Base-by-base conservation (phyloP, 163 green algal genomes). In the Prototheca cutis region DNA sequence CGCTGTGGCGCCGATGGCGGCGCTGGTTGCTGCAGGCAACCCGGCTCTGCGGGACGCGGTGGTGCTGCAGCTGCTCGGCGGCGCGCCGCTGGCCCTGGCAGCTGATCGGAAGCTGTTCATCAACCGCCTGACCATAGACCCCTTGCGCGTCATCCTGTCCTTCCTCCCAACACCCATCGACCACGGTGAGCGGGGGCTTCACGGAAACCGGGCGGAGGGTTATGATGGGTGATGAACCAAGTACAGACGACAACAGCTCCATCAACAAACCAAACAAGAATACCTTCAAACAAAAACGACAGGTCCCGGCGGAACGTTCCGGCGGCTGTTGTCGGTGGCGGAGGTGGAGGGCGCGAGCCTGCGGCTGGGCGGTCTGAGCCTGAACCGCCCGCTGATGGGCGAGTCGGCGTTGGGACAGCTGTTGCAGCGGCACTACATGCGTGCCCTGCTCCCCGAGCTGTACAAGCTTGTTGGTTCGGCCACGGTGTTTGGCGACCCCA, bases 401-500 rank as follows among this genome's bases (percentile, higher is more conserved):
- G 33, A 48, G 0, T 63, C 75, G 3, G 73, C 80, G 3, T 68
- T 94, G 51, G 53, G 48, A 29, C 71, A 86, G 73, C 66, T 81
- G 49, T 48, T 87, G 30, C 66, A 74, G 40, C 66, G 68, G 27
- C 85, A 93, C 67, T 94, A 94, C 74, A 68, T 80, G 25, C 64
- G 72, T 18, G 66, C 72, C 4, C 68, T 71, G 5, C 61, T 90
- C 56, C 71, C 72, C 6, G 70, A 91, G 70, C 59, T 91, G n/a
- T 58, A 79, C 56, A 84, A 89, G 66, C 58, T 91, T 21, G 48
- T 93, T 30, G 86, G 82, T 21, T 82, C 78, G 2, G 72, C 87
- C 30, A 80, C 85, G 61, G 71, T 93, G 25, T 75, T 95, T 53
- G 87, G 87, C 0, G 87, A 93, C 61, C 86, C 86, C 10, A 62